Conservation (phyloP, 2,329 filamentous ascomycete species). For the Trichoderma endophyticum region DNA sequence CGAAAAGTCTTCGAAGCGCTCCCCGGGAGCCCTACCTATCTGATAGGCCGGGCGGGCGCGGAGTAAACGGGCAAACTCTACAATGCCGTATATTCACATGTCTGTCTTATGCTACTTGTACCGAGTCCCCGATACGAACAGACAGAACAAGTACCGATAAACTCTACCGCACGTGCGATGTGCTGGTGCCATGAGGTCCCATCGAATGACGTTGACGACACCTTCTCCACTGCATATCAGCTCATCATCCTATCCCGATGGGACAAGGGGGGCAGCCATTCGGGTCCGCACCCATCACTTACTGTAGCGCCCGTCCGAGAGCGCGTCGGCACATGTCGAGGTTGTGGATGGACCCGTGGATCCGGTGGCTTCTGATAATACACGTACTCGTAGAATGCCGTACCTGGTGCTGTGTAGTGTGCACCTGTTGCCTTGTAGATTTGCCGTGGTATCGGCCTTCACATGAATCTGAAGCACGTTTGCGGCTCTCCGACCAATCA, state of each 20-base stretch:
- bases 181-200: neutral
- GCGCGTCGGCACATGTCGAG: neutral
- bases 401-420: neutral
- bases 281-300: neutral
- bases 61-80: neutral
- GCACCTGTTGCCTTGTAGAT: neutral
- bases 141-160: neutral
- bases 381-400: neutral
- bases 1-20: neutral
- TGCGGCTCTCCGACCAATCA: neutral
- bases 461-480: neutral
- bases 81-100: neutral
- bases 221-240: constrained; percentile 3
- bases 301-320: neutral
- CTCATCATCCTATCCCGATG: neutral
- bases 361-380: neutral
- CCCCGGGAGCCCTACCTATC: too few species aligned
- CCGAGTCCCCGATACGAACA: neutral
- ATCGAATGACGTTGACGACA: neutral
- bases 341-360: neutral
- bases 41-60: neutral
- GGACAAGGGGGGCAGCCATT: neutral
- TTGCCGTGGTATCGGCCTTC: neutral
- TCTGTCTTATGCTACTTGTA: neutral
- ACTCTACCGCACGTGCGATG: neutral